phyloP scores from a whole-genome alignment of 495 filamentous ascomycete species.

The Lasiosphaeriaceae sp. region DNA sequence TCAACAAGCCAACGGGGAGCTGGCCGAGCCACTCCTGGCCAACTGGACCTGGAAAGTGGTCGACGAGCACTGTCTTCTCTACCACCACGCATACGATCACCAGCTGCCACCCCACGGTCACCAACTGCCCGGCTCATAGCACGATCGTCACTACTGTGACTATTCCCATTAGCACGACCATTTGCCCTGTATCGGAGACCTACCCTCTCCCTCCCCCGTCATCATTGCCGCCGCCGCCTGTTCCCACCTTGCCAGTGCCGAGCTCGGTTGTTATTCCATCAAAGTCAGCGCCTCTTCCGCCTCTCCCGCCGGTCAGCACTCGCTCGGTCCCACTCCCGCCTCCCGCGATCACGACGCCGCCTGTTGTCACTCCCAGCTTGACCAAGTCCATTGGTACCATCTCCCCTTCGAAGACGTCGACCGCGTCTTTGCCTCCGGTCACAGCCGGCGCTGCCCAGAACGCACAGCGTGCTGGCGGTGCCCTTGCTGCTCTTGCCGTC shows the following conservation, averaged over 20 bases:
- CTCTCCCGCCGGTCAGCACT: constrained; percentile 5
- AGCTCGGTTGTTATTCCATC: constrained; percentile 9
- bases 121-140: constrained; percentile 28
- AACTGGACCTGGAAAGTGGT: constrained; percentile 16
- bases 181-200: constrained; percentile 28
- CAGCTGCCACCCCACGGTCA: constrained; percentile 19
- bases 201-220: constrained; percentile 15
- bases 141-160: constrained; percentile 34
- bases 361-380: not conserved
- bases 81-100: constrained; percentile 27
- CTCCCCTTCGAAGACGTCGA: constrained; percentile 7
- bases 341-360: constrained; percentile 1
- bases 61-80: constrained; percentile 31
- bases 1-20: not conserved
- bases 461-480: constrained; percentile 29
- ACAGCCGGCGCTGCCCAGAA: constrained; percentile 29
- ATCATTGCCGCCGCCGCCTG: constrained; percentile 9
- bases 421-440: constrained; percentile 15
- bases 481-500: constrained; percentile 29
- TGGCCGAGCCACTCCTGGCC: not conserved
- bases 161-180: constrained; percentile 31
- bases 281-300: constrained; percentile 7
- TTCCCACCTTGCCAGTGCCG: constrained; percentile 19
- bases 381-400: constrained; percentile 18
- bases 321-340: not conserved